Conservation (phyloP, 306 rosid species). For the Abrus pulchellus region DNA sequence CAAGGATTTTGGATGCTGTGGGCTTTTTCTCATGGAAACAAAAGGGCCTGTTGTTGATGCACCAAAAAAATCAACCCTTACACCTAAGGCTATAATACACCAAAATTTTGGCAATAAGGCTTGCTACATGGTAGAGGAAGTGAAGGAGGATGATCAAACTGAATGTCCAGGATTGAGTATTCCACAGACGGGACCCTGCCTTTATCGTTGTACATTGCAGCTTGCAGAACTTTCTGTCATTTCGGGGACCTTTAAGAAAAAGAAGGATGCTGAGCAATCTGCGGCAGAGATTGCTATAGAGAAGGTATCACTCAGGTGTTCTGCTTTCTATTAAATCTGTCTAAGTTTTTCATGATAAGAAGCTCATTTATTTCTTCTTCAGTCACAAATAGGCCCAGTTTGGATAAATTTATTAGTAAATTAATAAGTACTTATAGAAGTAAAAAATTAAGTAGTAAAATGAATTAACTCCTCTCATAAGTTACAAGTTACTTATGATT, state of each 20-base stretch:
- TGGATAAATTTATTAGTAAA: no score
- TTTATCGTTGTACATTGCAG: constrained; percentile 80
- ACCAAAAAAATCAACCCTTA: constrained; percentile 50
- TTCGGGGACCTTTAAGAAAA: constrained; percentile 80
- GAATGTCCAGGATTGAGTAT: constrained; percentile 83
- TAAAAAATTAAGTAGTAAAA: no score
- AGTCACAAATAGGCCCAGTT: not conserved
- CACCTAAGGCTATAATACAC: constrained; percentile 83
- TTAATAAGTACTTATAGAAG: no score
- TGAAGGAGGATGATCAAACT: constrained; percentile 62
- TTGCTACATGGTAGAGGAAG: constrained; percentile 74
- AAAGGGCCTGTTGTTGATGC: constrained; percentile 46
- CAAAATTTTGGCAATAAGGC: constrained; percentile 74
- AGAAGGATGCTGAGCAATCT: constrained; percentile 96
- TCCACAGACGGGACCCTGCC: constrained; percentile 67
- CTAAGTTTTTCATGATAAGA: constrained; percentile 1
- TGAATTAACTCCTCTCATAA: no score
- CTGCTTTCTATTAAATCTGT: not conserved
- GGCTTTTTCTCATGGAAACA: constrained; percentile 62
- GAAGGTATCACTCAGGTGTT: constrained; percentile 63
- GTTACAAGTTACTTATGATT: no score
- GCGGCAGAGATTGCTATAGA: constrained; percentile 89
- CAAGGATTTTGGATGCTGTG: constrained; percentile 45
- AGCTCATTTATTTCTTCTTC: constrained; percentile 13
- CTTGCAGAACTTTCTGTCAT: constrained; percentile 77